Percentiles rank a stretch among this genome's conserved stretches.
These are phyloP conservation scores for Puccinellia tenuiflora DNA, from an alignment of 176 grass and related monocot species.

Conservation along the genomic window DNA sequence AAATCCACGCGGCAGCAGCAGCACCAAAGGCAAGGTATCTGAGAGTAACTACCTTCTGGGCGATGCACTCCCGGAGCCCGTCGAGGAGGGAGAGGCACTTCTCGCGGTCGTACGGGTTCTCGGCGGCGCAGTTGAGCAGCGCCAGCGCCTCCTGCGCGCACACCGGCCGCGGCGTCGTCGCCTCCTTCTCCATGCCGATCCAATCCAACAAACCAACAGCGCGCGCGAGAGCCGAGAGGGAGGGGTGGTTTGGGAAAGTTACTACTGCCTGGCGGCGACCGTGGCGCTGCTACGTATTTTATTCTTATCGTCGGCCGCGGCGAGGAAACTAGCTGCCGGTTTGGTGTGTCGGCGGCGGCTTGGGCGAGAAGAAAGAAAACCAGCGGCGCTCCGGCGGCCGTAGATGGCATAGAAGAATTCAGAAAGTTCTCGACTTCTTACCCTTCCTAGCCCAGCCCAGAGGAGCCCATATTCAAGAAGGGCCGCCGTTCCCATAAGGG, in stretches of 20 bases:
- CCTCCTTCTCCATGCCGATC: slow-evolving; percentile 25
- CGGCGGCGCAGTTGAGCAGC: slow-evolving; percentile 80
- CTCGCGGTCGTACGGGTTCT: slow-evolving; percentile 61
- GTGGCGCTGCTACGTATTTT: background rate
- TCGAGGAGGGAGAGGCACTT: slow-evolving; percentile 72
- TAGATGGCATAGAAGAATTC: slow-evolving; percentile 3
- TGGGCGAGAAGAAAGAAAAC: slow-evolving; percentile 46
- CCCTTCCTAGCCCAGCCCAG: background rate
- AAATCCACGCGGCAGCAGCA: background rate
- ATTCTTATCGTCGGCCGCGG: background rate
- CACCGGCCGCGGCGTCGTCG: slow-evolving; percentile 49
- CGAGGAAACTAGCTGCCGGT: background rate
- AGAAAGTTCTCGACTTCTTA: background rate
- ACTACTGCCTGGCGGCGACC: background rate
- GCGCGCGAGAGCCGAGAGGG: background rate
- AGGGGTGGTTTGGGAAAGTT: background rate
- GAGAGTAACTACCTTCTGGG: slow-evolving; percentile 51
- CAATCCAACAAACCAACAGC: background rate
- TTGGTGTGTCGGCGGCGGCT: slow-evolving; percentile 1
- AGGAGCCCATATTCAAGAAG: background rate
- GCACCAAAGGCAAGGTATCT: background rate
- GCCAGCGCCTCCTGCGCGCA: slow-evolving; percentile 79
- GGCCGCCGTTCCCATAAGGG: background rate
- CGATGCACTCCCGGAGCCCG: slow-evolving; percentile 62
- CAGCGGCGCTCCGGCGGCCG: slow-evolving; percentile 23